Conservation (phyloP, 805 yeast genomes). For the Metschnikowia cerradonensis region DNA sequence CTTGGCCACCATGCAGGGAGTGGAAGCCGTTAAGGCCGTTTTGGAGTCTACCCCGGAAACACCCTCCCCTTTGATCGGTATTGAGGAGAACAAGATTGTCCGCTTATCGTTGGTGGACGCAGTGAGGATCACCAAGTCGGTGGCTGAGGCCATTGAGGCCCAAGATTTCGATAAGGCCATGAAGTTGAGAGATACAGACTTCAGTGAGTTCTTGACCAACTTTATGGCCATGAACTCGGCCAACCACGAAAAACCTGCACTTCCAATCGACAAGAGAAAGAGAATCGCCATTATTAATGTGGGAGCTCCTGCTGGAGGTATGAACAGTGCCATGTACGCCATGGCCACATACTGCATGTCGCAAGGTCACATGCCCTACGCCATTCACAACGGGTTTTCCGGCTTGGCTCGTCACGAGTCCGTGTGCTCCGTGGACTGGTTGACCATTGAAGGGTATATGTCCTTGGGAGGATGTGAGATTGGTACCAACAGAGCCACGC, state of each 20-base stretch:
- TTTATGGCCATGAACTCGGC: conserved; percentile 50
- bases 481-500: conserved; percentile 90
- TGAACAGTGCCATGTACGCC: conserved; percentile 90
- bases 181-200: conserved; percentile 65
- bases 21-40: conserved; percentile 74
- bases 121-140: conserved; percentile 64
- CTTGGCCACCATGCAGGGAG: conserved; percentile 76
- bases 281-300: conserved; percentile 84
- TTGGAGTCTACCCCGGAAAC: conserved; percentile 62
- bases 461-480: conserved; percentile 92
- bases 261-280: conserved; percentile 54
- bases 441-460: conserved; percentile 85
- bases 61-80: conserved; percentile 78
- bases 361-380: conserved; percentile 84
- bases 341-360: conserved; percentile 85
- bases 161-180: conserved; percentile 70
- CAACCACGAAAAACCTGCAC: conserved; percentile 34
- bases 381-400: conserved; percentile 89
- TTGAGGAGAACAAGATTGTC: conserved; percentile 66
- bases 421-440: conserved; percentile 71
- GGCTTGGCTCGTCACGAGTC: conserved; percentile 90
- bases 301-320: conserved; percentile 97
- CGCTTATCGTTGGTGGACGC: conserved; percentile 70
- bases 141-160: conserved; percentile 61
- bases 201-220: conserved; percentile 59